Conservation (phyloP, 345 rosid genomes). For the Sapria himalayana region DNA sequence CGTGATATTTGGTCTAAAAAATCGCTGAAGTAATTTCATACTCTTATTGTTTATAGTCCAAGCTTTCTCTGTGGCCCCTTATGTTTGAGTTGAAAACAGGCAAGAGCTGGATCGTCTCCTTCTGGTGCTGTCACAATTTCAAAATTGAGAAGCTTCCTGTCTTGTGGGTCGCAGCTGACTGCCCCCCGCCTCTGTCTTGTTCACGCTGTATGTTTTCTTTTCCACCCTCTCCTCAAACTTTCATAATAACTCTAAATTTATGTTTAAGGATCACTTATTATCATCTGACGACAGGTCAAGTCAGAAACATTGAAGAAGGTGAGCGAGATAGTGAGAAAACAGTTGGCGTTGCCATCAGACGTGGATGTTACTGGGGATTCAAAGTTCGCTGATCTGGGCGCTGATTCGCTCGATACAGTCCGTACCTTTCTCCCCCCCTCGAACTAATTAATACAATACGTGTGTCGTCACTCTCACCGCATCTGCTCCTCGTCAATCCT, state of each 20-base stretch:
- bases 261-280: neutral
- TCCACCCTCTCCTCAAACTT: neutral
- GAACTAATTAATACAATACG: neutral
- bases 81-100: no score
- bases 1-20: no score
- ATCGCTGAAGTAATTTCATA: no score
- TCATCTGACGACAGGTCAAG: conserved; percentile 29
- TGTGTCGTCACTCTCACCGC: neutral
- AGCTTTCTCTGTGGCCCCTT: no score
- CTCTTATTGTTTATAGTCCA: neutral
- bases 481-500: neutral
- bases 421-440: neutral
- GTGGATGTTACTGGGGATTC: conserved; percentile 38
- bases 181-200: conserved; percentile 10
- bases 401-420: conserved; percentile 93
- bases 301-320: conserved; percentile 70
- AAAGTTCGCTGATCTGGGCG: conserved; percentile 53
- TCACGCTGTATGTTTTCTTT: conserved; percentile 12
- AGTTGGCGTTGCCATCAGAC: conserved; percentile 47
- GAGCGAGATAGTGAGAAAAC: conserved; percentile 59
- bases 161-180: no score
- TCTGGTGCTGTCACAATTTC: no score
- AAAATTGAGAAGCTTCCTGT: no score
- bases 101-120: no score
- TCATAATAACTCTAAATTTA: neutral